Evolutionary conservation across 768 basidiomycete species (phyloP).

Genomic region (Podaxis sp.): DNA sequence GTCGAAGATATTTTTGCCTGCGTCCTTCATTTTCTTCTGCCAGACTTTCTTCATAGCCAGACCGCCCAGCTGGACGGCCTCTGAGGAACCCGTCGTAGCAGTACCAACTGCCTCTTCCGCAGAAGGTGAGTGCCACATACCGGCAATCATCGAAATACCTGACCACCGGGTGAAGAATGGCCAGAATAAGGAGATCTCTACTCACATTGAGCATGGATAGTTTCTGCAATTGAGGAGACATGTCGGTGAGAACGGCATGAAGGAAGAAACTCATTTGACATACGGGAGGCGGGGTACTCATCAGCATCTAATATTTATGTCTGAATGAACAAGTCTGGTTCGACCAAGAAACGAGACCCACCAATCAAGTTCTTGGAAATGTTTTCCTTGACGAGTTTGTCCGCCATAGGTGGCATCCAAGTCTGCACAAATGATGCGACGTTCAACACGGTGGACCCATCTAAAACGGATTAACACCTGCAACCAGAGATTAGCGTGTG

Average conservation of each 20-base stretch:
- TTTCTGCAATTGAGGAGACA: constrained; percentile 28
- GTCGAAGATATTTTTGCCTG: constrained; percentile 71
- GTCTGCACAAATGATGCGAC: constrained; percentile 64
- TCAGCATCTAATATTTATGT: constrained; percentile 36
- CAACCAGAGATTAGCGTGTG: neutral
- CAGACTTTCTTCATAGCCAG: constrained; percentile 74
- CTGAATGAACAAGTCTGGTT: neutral
- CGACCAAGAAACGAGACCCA: constrained; percentile 12
- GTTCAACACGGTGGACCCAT: constrained; percentile 63
- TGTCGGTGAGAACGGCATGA: neutral
- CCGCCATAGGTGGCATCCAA: constrained; percentile 57
- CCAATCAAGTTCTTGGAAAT: constrained; percentile 66
- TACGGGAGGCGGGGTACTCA: constrained; percentile 69
- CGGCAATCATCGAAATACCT: constrained; percentile 54
- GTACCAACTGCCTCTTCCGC: constrained; percentile 65
- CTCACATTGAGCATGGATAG: constrained; percentile 54
- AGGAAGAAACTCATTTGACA: constrained; percentile 19
- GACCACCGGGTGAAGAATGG: constrained; percentile 3
- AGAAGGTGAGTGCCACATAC: constrained; percentile 70
- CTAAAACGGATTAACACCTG: constrained; percentile 23
- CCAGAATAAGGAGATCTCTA: neutral
- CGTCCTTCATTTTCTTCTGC: constrained; percentile 66
- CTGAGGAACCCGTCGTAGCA: constrained; percentile 70
- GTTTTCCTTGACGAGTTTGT: constrained; percentile 60
- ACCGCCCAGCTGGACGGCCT: constrained; percentile 75